phyloP scores from a whole-genome alignment of 1,139 yeast species.

The Lodderomyces pseudojiufengensis region DNA sequence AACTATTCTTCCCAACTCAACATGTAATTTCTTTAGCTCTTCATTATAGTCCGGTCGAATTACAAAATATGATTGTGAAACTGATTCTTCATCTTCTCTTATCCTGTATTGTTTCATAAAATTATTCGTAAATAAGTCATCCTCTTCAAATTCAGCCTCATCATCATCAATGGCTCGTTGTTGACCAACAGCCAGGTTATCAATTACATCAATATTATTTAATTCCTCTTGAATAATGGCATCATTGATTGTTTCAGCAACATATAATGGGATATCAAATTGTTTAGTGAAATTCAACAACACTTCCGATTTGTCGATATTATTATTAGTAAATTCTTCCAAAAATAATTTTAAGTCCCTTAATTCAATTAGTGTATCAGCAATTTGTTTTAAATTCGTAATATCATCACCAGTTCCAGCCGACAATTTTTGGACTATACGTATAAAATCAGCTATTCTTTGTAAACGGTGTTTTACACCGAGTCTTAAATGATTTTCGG shows the following conservation, averaged over 20 bases:
- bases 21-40: slow-evolving; percentile 28
- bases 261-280: slow-evolving; percentile 27
- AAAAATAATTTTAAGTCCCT: slow-evolving; percentile 23
- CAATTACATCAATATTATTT: slow-evolving; percentile 5
- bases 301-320: slow-evolving; percentile 10
- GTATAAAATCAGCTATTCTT: slow-evolving; percentile 35
- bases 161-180: background rate
- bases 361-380: slow-evolving; percentile 31
- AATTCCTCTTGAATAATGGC: slow-evolving; percentile 20
- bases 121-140: slow-evolving; percentile 16
- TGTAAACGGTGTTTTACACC: slow-evolving; percentile 23
- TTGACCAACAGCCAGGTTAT: too few relatives aligned
- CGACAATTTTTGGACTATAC: slow-evolving; percentile 36
- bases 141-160: slow-evolving; percentile 6
- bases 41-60: slow-evolving; percentile 28
- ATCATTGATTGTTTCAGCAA: slow-evolving; percentile 24
- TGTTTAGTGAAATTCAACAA: slow-evolving; percentile 20
- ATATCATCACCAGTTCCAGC: slow-evolving; percentile 36
- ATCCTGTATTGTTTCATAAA: slow-evolving; percentile 21
- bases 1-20: slow-evolving; percentile 27
- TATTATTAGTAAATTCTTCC: slow-evolving; percentile 14
- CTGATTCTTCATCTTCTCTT: slow-evolving; percentile 5
- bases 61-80: slow-evolving; percentile 14
- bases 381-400: slow-evolving; percentile 27
- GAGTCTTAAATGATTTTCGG: slow-evolving; percentile 33